These are phyloP conservation scores for Lathyrus sativus DNA, from an alignment of 306 rosid genomes.

Conservation along the genomic window DNA sequence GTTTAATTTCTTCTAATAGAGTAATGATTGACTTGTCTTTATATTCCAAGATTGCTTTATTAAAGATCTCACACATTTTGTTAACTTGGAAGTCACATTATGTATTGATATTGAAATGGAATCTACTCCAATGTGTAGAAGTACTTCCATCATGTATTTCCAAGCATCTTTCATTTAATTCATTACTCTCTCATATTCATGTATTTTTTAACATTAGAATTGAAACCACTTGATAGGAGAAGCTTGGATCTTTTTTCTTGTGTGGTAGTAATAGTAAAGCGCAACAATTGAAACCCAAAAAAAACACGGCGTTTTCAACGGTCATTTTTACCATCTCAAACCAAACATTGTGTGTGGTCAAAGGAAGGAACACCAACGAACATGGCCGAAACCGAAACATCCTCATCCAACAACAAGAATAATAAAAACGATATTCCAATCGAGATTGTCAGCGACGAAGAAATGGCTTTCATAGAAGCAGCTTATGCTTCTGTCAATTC, in stretches of 20 bases:
- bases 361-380: slow-evolving; percentile 15
- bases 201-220: no score
- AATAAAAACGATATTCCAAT: slow-evolving; percentile 49
- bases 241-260: neutral
- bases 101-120: no score
- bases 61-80: no score
- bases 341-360: neutral
- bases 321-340: slow-evolving; percentile 34
- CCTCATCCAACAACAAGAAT: slow-evolving; percentile 15
- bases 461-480: slow-evolving; percentile 86
- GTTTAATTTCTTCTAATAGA: no score
- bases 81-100: no score
- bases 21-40: no score
- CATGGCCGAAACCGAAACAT: slow-evolving; percentile 61
- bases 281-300: neutral
- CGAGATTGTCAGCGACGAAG: slow-evolving; percentile 76
- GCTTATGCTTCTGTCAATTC: slow-evolving; percentile 56
- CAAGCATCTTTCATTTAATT: no score
- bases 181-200: no score
- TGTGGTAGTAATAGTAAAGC: neutral
- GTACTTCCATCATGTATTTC: no score
- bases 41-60: no score
- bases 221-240: no score
- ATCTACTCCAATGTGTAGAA: no score
- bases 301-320: slow-evolving; percentile 50